Percentiles rank a stretch among this genome's conserved stretches.
Evolutionary conservation across 2,329 filamentous ascomycete species (phyloP).

Genomic region (Penicillium sp.): DNA sequence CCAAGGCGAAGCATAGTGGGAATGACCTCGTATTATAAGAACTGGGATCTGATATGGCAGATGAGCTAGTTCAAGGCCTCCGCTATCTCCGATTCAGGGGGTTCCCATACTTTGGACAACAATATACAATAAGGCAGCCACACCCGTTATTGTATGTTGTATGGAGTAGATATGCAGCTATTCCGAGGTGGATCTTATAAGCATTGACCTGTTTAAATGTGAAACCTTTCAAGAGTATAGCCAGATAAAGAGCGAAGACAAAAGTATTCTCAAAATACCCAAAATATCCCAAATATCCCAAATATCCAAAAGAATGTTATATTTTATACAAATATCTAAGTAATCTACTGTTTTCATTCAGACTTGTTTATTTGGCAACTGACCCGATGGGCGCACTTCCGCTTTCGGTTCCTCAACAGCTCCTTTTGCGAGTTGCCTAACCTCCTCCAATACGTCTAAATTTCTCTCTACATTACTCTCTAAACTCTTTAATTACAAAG

Average conservation of each 20-base stretch:
- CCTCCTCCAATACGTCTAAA: neutral
- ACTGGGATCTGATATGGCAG: neutral
- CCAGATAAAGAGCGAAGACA: neutral
- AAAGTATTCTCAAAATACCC: neutral
- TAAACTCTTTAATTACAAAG: neutral
- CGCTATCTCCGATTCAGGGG: neutral
- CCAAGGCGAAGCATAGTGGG: neutral
- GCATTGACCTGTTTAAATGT: neutral
- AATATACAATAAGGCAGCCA: neutral
- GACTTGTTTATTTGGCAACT: neutral
- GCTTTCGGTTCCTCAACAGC: constrained; percentile 7
- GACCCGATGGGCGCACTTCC: constrained; percentile 1
- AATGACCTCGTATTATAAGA: neutral
- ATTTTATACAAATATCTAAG: neutral
- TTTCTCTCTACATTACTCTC: neutral
- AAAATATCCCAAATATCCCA: too few relatives aligned
- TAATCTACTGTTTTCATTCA: constrained; percentile 1
- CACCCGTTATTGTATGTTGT: neutral
- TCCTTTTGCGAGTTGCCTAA: neutral
- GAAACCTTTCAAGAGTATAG: neutral
- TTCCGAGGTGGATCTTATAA: neutral
- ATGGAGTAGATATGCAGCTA: neutral
- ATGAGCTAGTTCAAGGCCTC: neutral
- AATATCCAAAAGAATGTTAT: neutral
- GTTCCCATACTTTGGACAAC: neutral